phyloP scores from a whole-genome alignment of 495 filamentous ascomycete genomes.

The Cercophora samala region DNA sequence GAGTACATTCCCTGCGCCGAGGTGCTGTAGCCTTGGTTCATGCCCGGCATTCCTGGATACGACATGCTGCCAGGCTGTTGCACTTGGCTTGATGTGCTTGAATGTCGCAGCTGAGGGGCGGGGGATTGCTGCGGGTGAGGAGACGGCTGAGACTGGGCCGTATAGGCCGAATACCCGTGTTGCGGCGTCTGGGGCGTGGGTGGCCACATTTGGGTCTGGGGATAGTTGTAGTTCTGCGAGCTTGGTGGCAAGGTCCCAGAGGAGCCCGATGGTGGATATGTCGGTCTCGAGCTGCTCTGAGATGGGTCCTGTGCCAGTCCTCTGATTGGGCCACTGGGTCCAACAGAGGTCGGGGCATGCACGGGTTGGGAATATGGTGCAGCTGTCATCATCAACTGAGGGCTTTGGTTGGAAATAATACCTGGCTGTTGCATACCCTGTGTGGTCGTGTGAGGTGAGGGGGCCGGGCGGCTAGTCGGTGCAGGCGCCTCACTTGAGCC shows the following conservation, averaged over 20 bases:
- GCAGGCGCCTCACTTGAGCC: conserved; percentile 42
- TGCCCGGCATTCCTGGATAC: conserved; percentile 58
- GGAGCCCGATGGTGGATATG: conserved; percentile 34
- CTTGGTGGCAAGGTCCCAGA: conserved; percentile 38
- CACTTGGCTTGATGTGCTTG: conserved; percentile 56
- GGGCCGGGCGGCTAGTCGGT: conserved; percentile 47
- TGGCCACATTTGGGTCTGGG: conserved; percentile 49
- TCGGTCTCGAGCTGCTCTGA: conserved; percentile 47
- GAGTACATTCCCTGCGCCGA: conserved; percentile 56
- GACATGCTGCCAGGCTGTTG: conserved; percentile 52
- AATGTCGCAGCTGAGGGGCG: conserved; percentile 61
- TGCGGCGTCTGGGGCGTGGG: conserved; percentile 47
- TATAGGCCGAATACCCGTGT: conserved; percentile 45
- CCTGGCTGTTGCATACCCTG: conserved; percentile 40
- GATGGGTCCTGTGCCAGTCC: conserved; percentile 48
- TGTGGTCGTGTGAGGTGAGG: conserved; percentile 48
- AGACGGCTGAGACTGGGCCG: conserved; percentile 54
- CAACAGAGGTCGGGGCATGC: conserved; percentile 49
- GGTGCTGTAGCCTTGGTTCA: conserved; percentile 52
- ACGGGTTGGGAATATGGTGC: conserved; percentile 51
- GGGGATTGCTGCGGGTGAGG: conserved; percentile 57
- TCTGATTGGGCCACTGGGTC: conserved; percentile 49
- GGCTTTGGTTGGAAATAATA: conserved; percentile 48
- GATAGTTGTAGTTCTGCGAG: conserved; percentile 48
- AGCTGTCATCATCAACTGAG: conserved; percentile 57